Evolutionary conservation across 306 rosid species (phyloP).

Genomic region (Dalbergia cultrata): DNA sequence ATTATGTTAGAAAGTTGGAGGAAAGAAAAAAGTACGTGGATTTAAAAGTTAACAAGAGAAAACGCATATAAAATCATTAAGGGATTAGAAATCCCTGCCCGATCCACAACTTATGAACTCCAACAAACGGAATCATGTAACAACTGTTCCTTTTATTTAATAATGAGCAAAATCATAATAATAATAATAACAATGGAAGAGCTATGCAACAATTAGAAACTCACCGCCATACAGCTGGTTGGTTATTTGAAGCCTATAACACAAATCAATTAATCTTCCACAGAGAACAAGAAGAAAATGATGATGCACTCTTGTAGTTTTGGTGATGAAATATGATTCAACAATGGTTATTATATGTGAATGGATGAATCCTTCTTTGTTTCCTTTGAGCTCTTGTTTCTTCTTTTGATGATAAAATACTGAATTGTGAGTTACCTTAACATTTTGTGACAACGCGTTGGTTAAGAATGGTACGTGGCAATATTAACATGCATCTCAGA

Average conservation of each 20-base stretch:
- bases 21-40: no score
- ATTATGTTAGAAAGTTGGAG: neutral
- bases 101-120: no score
- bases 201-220: neutral
- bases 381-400: no score
- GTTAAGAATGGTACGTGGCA: conserved; percentile 27
- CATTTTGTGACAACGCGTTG: neutral
- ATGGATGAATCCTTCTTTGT: neutral
- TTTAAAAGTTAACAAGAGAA: no score
- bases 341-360: neutral
- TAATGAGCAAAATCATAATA: neutral
- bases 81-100: no score
- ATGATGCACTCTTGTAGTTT: neutral
- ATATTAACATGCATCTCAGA: neutral
- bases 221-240: conserved; percentile 34
- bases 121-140: no score
- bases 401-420: neutral
- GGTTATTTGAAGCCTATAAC: neutral
- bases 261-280: neutral
- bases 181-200: neutral
- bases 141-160: no score
- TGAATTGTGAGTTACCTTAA: neutral
- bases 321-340: neutral
- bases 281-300: conserved; percentile 24
- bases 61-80: no score